Evolutionary conservation across 2,329 filamentous ascomycete genomes (phyloP).

Genomic region (Aureobasidium leucospermi): DNA sequence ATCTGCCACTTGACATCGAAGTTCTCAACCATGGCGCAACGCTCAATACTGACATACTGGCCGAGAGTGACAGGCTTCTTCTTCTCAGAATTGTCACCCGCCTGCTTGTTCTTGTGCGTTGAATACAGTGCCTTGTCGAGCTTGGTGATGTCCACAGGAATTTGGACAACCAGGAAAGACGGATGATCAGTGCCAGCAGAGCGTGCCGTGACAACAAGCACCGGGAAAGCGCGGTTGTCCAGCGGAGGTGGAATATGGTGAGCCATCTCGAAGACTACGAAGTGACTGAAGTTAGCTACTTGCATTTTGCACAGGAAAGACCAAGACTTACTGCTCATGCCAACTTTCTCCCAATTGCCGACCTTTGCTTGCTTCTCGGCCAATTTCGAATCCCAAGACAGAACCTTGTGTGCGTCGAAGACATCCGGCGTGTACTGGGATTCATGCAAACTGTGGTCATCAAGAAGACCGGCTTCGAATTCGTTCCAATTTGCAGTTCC

Average conservation of each 20-base stretch:
- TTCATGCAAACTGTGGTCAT: slow-evolving; percentile 51
- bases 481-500: slow-evolving; percentile 58
- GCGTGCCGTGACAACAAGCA: slow-evolving; percentile 52
- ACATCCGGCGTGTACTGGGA: slow-evolving; percentile 52
- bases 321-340: slow-evolving; percentile 29
- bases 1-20: slow-evolving; percentile 63
- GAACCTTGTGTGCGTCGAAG: slow-evolving; percentile 39
- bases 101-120: slow-evolving; percentile 20
- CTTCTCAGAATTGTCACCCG: slow-evolving; percentile 26
- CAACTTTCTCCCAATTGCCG: slow-evolving; percentile 29
- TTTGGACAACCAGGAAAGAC: slow-evolving; percentile 30
- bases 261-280: slow-evolving; percentile 54
- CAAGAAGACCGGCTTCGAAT: slow-evolving; percentile 53
- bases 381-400: slow-evolving; percentile 35
- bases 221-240: slow-evolving; percentile 58
- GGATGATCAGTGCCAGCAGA: slow-evolving; percentile 15
- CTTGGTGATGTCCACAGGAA: slow-evolving; percentile 30
- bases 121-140: slow-evolving; percentile 29
- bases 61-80: slow-evolving; percentile 49
- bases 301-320: neutral
- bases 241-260: slow-evolving; percentile 57
- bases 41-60: slow-evolving; percentile 59
- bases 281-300: neutral
- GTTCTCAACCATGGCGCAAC: slow-evolving; percentile 41
- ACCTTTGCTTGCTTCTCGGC: slow-evolving; percentile 18